Percentiles rank a stretch among this genome's conserved stretches.
Conservation (phyloP, 73 alveolate species). For the Stentor roeselii region DNA sequence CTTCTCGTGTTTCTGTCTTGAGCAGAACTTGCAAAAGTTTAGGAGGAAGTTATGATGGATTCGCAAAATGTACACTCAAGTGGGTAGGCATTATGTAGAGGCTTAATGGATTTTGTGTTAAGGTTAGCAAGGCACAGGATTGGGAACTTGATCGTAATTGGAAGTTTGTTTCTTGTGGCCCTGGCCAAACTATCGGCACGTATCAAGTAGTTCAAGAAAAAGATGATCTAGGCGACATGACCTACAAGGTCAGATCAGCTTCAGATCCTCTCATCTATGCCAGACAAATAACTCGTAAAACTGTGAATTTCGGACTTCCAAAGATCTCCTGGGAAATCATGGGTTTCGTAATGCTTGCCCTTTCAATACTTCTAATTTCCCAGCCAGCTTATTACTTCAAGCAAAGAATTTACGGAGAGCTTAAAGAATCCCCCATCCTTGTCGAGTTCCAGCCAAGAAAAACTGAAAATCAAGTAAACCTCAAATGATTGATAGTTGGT, state of each 20-base stretch:
- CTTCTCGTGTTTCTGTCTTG: not conserved
- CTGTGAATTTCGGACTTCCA: not conserved
- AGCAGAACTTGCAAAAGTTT: not conserved
- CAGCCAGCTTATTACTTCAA: not conserved
- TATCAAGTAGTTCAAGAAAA: too few species aligned
- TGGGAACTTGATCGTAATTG: not conserved
- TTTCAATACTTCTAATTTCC: not conserved
- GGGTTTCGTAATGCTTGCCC: not conserved
- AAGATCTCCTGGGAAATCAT: not conserved
- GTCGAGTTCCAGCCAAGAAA: too few species aligned
- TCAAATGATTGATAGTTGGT: too few species aligned
- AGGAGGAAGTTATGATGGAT: not conserved
- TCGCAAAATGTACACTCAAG: not conserved
- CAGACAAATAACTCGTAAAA: not conserved
- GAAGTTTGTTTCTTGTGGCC: not conserved
- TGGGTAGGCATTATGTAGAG: not conserved
- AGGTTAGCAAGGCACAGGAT: not conserved
- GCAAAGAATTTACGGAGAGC: not conserved
- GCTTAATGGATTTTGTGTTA: not conserved
- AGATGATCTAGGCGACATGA: not conserved
- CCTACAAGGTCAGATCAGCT: not conserved
- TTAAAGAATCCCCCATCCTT: not conserved
- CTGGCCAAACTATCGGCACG: not conserved
- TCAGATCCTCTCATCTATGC: not conserved
- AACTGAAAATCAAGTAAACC: too few species aligned